phyloP scores from a whole-genome alignment of 2,329 filamentous ascomycete species.

The Dactylellina sp. region DNA sequence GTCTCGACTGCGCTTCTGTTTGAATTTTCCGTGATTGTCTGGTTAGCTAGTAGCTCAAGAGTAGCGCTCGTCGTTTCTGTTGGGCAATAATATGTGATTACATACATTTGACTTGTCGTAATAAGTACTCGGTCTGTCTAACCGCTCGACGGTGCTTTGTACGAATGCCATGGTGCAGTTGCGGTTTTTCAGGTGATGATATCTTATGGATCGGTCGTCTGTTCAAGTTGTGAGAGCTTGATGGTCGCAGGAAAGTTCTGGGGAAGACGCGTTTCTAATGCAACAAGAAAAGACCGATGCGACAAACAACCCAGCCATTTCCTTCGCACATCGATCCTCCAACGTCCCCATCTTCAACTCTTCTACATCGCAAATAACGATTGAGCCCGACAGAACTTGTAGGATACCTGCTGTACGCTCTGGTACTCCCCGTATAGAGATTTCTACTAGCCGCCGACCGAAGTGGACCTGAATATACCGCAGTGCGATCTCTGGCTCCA shows the following conservation, averaged over 20 bases:
- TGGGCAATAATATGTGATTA: constrained; percentile 61
- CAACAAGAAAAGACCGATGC: constrained; percentile 35
- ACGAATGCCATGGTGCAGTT: constrained; percentile 30
- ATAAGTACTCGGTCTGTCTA: constrained; percentile 96
- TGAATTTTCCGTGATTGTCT: background rate
- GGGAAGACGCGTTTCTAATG: constrained; percentile 55
- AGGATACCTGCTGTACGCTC: background rate
- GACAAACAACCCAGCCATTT: constrained; percentile 48
- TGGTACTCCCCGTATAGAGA: background rate
- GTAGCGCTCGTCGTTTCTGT: too few relatives aligned
- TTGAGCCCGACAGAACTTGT: constrained; percentile 9
- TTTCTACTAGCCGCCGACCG: constrained; percentile 1
- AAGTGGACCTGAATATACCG: background rate
- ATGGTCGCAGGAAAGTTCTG: constrained; percentile 35
- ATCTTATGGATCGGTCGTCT: constrained; percentile 12
- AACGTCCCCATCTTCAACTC: constrained; percentile 22
- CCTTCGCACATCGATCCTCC: constrained; percentile 17
- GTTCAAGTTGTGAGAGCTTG: constrained; percentile 11
- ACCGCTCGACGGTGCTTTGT: constrained; percentile 81
- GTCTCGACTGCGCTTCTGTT: constrained; percentile 56
- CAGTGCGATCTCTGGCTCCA: background rate
- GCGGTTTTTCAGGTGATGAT: background rate
- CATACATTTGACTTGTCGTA: constrained; percentile 80
- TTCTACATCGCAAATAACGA: constrained; percentile 18
- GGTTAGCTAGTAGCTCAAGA: constrained; percentile 55